These are phyloP conservation scores for Rhinocladiella mackenziei DNA, from an alignment of 2,329 filamentous ascomycete species.

Conservation along the genomic window DNA sequence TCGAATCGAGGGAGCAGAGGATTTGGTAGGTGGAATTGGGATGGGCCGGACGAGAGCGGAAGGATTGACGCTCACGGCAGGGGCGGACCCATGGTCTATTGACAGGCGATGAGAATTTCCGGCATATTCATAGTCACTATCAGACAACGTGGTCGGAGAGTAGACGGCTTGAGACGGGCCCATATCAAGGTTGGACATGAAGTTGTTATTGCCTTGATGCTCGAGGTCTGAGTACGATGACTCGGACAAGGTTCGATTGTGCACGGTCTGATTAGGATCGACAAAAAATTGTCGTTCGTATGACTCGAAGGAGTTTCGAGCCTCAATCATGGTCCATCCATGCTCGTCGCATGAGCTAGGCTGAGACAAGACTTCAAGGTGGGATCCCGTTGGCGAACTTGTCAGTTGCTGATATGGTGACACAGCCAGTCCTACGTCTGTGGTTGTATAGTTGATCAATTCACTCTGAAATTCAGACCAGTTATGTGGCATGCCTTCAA, in stretches of 20 bases:
- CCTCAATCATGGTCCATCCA: constrained; percentile 79
- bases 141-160: constrained; percentile 76
- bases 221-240: constrained; percentile 72
- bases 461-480: constrained; percentile 77
- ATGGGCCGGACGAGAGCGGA: constrained; percentile 65
- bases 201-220: constrained; percentile 57
- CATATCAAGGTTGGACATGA: constrained; percentile 77
- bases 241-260: constrained; percentile 81
- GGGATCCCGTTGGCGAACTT: constrained; percentile 72
- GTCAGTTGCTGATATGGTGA: constrained; percentile 42
- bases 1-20: constrained; percentile 54
- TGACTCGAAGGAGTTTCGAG: constrained; percentile 67
- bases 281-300: constrained; percentile 68
- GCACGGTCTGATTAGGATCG: constrained; percentile 85
- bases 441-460: constrained; percentile 53
- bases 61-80: constrained; percentile 58
- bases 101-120: constrained; percentile 38
- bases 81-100: constrained; percentile 39
- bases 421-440: constrained; percentile 48
- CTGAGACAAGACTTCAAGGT: constrained; percentile 80
- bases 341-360: constrained; percentile 76
- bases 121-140: constrained; percentile 56
- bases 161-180: constrained; percentile 70
- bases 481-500: constrained; percentile 65
- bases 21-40: constrained; percentile 45